phyloP scores from a whole-genome alignment of 208 protist species.

The Trypanosoma vivax region DNA sequence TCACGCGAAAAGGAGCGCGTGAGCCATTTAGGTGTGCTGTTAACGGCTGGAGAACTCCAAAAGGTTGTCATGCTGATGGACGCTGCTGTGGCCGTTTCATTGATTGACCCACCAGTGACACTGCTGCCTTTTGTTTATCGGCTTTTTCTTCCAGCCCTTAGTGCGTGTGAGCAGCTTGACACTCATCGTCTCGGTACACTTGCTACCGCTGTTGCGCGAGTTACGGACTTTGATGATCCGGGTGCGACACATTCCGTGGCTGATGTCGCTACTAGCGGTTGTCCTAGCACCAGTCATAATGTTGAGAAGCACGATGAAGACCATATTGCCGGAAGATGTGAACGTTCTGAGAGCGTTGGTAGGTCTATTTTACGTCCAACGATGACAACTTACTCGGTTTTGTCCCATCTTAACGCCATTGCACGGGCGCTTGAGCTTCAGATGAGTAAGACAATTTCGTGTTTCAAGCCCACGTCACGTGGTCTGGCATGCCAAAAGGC shows the following conservation, averaged over 20 bases:
- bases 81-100: constrained; percentile 23
- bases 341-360: no score
- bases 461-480: background rate
- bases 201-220: constrained; percentile 34
- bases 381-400: constrained; percentile 32
- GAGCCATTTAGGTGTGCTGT: constrained; percentile 21
- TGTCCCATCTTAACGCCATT: constrained; percentile 41
- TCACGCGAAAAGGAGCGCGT: constrained; percentile 23
- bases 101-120: constrained; percentile 14
- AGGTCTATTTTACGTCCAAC: no score
- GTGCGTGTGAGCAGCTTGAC: constrained; percentile 46
- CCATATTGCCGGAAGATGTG: background rate
- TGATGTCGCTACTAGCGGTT: constrained; percentile 27
- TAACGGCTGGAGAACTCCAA: constrained; percentile 25
- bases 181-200: constrained; percentile 30
- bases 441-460: constrained; percentile 17
- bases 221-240: constrained; percentile 23
- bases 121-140: constrained; percentile 23
- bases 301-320: background rate
- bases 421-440: constrained; percentile 40
- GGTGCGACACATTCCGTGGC: background rate
- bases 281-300: constrained; percentile 26
- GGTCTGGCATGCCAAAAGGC: background rate
- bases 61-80: constrained; percentile 26
- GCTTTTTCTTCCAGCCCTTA: constrained; percentile 36